phyloP scores from a whole-genome alignment of 257 asterid species.

The Solanum appendiculatum region DNA sequence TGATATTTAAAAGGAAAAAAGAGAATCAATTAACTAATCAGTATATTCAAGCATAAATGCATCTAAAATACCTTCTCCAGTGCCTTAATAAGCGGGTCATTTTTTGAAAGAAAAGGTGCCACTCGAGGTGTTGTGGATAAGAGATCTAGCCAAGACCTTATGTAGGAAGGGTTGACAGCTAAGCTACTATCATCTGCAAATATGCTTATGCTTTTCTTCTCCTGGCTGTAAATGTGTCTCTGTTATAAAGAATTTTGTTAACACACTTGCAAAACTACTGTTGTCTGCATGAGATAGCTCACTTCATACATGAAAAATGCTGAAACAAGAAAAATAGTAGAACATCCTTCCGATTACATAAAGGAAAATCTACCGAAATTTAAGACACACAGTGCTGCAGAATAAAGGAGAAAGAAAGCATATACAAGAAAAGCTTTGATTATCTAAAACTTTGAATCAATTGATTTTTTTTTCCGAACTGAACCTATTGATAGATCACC shows the following conservation, averaged over 20 bases:
- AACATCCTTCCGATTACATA: background rate
- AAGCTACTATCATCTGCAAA: conserved; percentile 80
- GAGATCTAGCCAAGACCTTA: conserved; percentile 70
- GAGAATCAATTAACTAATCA: background rate
- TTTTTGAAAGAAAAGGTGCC: conserved; percentile 68
- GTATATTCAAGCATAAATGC: background rate
- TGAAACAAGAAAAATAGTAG: background rate
- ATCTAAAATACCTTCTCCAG: conserved; percentile 49
- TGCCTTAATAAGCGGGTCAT: conserved; percentile 63
- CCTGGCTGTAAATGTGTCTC: conserved; percentile 72
- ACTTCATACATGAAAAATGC: background rate
- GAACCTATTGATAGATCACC: background rate
- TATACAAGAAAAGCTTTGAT: background rate
- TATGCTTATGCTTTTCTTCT: conserved; percentile 44
- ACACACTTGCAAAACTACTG: background rate
- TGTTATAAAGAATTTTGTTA: conserved; percentile 18
- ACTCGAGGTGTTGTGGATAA: conserved; percentile 84
- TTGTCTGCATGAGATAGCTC: background rate
- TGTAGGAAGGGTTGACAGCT: conserved; percentile 71
- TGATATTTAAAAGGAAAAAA: background rate
- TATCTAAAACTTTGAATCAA: background rate
- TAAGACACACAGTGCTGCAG: background rate
- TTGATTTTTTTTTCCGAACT: background rate
- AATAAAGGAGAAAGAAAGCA: background rate
- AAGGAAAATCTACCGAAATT: background rate